A percentile compares a stretch with the other conserved stretches of the same genome.
phyloP scores from a whole-genome alignment of 495 filamentous ascomycete genomes.

The Glonium stellatum region DNA sequence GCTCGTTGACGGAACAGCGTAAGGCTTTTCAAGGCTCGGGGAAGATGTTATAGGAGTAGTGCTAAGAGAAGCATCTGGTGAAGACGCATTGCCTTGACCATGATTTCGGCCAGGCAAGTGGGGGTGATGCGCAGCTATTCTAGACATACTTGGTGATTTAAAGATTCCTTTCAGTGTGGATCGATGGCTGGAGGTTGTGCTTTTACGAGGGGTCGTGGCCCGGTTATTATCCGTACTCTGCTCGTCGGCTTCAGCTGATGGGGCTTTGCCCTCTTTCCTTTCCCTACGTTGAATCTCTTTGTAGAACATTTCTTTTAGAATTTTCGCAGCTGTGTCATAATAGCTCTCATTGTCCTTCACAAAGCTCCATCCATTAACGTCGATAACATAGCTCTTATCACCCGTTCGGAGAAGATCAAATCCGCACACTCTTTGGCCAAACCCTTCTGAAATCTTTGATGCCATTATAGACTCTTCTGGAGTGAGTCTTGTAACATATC shows the following conservation, averaged over 20 bases:
- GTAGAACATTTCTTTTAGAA: slow-evolving; percentile 80
- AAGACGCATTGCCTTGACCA: slow-evolving; percentile 27
- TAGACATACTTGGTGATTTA: slow-evolving; percentile 59
- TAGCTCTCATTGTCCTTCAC: slow-evolving; percentile 99
- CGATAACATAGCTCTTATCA: slow-evolving; percentile 92
- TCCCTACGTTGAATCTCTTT: slow-evolving; percentile 58
- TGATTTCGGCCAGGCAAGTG: slow-evolving; percentile 31
- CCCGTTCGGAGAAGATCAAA: slow-evolving; percentile 88
- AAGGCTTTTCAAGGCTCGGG: slow-evolving; percentile 41
- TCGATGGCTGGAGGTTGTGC: slow-evolving; percentile 35
- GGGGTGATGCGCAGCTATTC: slow-evolving; percentile 45
- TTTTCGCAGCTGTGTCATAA: slow-evolving; percentile 82
- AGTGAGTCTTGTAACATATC: slow-evolving; percentile 81
- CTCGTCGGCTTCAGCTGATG: slow-evolving; percentile 19
- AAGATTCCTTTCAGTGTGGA: slow-evolving; percentile 44
- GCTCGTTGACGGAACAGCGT: slow-evolving; percentile 9
- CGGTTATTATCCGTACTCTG: slow-evolving; percentile 11
- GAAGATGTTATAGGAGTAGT: slow-evolving; percentile 47
- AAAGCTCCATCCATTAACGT: slow-evolving; percentile 99
- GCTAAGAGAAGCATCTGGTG: slow-evolving; percentile 40
- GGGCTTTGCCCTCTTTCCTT: slow-evolving; percentile 31
- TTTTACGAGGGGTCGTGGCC: slow-evolving; percentile 35
- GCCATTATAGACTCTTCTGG: slow-evolving; percentile 80
- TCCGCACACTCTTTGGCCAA: slow-evolving; percentile 91
- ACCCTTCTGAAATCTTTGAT: slow-evolving; percentile 79